Base-by-base conservation (phyloP, 78 protist genomes). In the Pigoraptor vietnamica region DNA sequence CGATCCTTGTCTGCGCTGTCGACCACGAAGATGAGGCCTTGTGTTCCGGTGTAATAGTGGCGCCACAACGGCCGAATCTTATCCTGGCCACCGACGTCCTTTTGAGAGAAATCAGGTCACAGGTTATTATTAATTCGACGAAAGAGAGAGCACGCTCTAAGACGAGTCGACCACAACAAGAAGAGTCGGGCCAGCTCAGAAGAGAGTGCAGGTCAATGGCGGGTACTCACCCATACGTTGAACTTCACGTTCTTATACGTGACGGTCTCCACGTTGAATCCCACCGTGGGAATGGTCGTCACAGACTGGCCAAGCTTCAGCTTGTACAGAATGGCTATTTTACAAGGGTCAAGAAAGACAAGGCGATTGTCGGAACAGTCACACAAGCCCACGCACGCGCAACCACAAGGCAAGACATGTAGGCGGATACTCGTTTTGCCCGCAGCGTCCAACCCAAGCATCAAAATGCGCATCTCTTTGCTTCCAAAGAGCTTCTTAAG, bases 1-100 rank as follows among this genome's bases (percentile, higher is more conserved):
- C 98, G 97, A 33, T 94, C 98, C 35, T 95, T 92, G 34, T 98
- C 99, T 83, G 95, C 92, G 29, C 97, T 91, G 93, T 98, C 99
- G 19, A 98, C 97, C 10, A 98, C 99, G 81, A 97, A 98, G 91
- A 98, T 98, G 32, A 98, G 94, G 35, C 98, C 99, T 48, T 97
- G 97, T 0, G 98, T 95, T 90, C 95, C 95, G 86, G 95, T 95
- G 95, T 94, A 98, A 94, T 97, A 98, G 93, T 97, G 97, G 37
- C 94, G 86, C 99, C 99, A 98, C 24, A 98, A 93, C 6, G 97
- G 94, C 24, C 99, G 93, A 83, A 98, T 95, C 40, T 96, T 96
- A 93, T 95, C 95, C 92, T 97, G 99, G 2, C 99, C 99, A 0
- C 98, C 98, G 36, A 97, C 96, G 56, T 98, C 95, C n/a, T n/a